These are phyloP conservation scores for Phtheirospermum japonicum DNA, from an alignment of 257 asterid species.

Conservation along the genomic window DNA sequence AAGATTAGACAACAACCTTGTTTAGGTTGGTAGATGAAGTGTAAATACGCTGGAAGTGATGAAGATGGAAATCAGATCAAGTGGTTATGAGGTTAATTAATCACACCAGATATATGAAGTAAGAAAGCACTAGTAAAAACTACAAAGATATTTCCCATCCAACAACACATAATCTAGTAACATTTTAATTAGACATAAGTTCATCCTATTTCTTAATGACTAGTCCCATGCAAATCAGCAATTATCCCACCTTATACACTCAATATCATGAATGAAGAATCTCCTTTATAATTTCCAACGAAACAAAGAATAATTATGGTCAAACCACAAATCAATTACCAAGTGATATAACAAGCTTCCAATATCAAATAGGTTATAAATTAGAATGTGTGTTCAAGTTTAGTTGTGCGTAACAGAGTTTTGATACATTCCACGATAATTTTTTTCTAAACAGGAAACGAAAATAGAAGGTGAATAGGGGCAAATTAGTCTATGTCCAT, in stretches of 20 bases:
- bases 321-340: neutral
- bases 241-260: neutral
- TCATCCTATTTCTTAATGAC: neutral
- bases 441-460: neutral
- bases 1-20: neutral
- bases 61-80: neutral
- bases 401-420: neutral
- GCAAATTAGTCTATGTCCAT: too few relatives aligned
- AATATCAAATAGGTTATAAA: neutral
- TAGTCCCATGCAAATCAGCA: neutral
- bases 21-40: too few relatives aligned
- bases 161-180: neutral
- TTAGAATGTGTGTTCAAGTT: neutral
- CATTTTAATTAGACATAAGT: neutral
- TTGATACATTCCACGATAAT: neutral
- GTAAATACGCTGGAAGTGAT: conserved; percentile 7
- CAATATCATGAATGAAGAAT: neutral
- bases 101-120: neutral
- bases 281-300: neutral
- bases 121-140: neutral
- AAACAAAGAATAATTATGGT: conserved; percentile 1
- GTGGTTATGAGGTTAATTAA: neutral
- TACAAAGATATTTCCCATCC: conserved; percentile 7
- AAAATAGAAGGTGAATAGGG: neutral
- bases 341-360: neutral